Percentiles rank a stretch among this genome's conserved stretches.
These are phyloP conservation scores for Cordyceps cicadae DNA, from an alignment of 2,329 filamentous ascomycete species.

Conservation along the genomic window DNA sequence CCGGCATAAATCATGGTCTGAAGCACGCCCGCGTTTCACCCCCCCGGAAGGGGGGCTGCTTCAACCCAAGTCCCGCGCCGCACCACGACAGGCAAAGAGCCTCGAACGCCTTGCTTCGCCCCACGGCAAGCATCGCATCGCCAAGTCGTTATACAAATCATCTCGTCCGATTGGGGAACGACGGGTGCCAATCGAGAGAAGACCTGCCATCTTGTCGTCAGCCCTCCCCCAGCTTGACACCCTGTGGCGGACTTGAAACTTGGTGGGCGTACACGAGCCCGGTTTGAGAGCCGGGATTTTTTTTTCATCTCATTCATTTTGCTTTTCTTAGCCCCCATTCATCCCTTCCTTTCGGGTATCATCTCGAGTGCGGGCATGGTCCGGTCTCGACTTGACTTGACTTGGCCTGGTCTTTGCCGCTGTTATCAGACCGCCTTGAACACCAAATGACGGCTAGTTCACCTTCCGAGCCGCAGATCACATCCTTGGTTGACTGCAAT, in stretches of 20 bases:
- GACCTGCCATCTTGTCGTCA: neutral
- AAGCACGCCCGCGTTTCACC: conserved; percentile 18
- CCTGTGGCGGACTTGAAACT: neutral
- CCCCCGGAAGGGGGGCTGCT: neutral
- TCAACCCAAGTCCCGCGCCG: neutral
- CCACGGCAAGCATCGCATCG: neutral
- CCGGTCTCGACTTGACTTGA: neutral
- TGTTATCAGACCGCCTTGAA: neutral
- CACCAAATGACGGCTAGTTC: neutral
- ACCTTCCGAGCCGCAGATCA: conserved; percentile 5
- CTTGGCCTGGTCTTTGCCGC: neutral
- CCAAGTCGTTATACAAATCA: neutral
- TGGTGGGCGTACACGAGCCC: neutral
- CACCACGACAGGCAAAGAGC: neutral
- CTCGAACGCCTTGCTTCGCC: neutral
- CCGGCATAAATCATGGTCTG: conserved; percentile 5
- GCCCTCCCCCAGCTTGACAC: neutral
- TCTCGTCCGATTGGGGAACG: neutral
- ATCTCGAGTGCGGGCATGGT: neutral
- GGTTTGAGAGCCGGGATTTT: neutral
- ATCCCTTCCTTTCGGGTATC: neutral
- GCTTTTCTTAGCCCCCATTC: neutral
- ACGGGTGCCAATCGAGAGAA: neutral
- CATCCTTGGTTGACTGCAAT: neutral
- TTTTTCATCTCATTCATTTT: neutral